phyloP scores from a whole-genome alignment of 768 basidiomycete species.

The Tricholoma terreum region DNA sequence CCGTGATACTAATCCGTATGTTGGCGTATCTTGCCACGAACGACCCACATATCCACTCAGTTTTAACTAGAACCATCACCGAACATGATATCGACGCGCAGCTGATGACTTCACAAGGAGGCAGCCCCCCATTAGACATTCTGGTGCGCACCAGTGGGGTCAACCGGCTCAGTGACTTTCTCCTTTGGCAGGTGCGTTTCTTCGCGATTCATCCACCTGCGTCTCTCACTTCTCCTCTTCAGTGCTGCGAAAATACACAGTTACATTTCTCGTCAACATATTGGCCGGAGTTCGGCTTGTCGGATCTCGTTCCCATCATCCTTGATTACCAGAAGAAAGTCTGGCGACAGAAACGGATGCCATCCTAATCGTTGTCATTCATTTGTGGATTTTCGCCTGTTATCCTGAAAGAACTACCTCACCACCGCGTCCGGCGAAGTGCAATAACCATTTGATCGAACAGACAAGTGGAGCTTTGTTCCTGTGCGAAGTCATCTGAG shows the following conservation, averaged over 20 bases:
- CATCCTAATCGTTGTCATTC: neutral
- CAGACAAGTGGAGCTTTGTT: too few relatives aligned
- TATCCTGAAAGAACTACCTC: too few relatives aligned
- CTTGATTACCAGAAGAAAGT: conserved; percentile 82
- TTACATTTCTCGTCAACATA: conserved; percentile 80
- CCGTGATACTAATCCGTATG: conserved; percentile 5
- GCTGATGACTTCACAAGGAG: conserved; percentile 60
- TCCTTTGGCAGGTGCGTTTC: conserved; percentile 89
- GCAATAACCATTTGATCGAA: too few relatives aligned
- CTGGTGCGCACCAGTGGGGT: conserved; percentile 92
- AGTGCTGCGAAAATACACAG: conserved; percentile 84
- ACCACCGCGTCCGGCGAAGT: too few relatives aligned
- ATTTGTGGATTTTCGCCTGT: too few relatives aligned
- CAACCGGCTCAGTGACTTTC: conserved; percentile 80
- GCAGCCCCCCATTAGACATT: conserved; percentile 83
- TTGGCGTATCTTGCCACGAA: neutral
- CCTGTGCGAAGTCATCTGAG: too few relatives aligned
- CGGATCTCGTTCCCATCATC: conserved; percentile 84
- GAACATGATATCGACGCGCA: conserved; percentile 65
- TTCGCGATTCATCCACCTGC: neutral
- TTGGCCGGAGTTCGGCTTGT: conserved; percentile 92
- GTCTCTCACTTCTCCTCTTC: conserved; percentile 8
- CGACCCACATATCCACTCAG: neutral
- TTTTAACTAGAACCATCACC: conserved; percentile 40
- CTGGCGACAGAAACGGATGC: conserved; percentile 34